Base-by-base conservation (phyloP, 495 filamentous ascomycete species). In the Aspergillus conjunctus region DNA sequence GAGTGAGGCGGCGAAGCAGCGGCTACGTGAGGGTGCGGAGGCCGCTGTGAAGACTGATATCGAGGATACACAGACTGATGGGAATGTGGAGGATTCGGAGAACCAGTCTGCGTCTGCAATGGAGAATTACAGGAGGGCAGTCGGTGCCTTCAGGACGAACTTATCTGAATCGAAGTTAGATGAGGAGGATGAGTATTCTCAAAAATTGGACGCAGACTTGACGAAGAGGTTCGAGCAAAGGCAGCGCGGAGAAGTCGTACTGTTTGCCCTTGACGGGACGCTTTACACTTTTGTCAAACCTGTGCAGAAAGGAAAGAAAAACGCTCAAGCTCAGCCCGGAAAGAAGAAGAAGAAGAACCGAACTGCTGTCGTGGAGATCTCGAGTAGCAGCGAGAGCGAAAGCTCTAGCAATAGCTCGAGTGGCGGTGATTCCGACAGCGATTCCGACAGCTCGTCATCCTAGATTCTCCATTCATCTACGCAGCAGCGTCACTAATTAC, bases 21-120 rank as follows among this genome's bases (percentile, higher is more conserved):
- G 88, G 26, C 72, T 91, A 52, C 78, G 83, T n/a, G 79, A 88
- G 60, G 77, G 79, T 18, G 88, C 89, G 6, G 76, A 79, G 54
- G 80, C 85, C 39, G 76, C 84, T 54, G 78, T 78, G 43, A 75
- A 74, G 58, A 69, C 62, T 18, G 81, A 84, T 58, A 65, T 69
- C 14, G 75, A 80, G 22, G 66, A 62, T 22, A 62, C 61, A 20
- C 62, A 73, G 22, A 72, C 77, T 32, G 74, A 75, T 58, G 41
- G 56, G 2, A 30, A 45, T 33, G 33, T 37, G 12, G 54, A 56
- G 41, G 54, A 32, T 21, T 9, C 49, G 9, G 39, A 58, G 20
- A 48, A 58, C 9, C 39, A 53, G 26, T 33, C 56, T 15, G 68
- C 67, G 44, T 64, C 66, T 22, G 71, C 63, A 58, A 67, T 37